A percentile compares a stretch with the other conserved stretches of the same genome.
Evolutionary conservation across 2,329 filamentous ascomycete genomes (phyloP).

Genomic region (Trichoderma aggressivum): DNA sequence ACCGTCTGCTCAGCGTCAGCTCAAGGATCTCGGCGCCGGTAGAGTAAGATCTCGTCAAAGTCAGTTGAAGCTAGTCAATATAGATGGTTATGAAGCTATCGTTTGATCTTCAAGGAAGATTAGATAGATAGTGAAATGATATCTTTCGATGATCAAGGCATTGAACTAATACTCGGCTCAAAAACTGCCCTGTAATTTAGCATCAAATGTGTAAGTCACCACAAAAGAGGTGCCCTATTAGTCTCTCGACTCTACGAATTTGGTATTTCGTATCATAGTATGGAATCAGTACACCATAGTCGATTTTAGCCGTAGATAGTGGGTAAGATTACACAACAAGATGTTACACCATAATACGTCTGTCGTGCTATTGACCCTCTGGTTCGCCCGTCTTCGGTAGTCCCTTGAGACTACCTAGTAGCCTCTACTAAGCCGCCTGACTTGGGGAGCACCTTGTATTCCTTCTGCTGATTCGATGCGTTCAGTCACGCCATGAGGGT

Average conservation of each 20-base stretch:
- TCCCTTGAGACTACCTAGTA: background rate
- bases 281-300: background rate
- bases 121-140: background rate
- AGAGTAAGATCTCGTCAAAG: background rate
- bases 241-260: background rate
- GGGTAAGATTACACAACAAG: background rate
- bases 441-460: background rate
- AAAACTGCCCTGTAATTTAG: background rate
- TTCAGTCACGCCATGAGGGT: slow-evolving; percentile 4
- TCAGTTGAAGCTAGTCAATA: background rate
- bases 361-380: background rate
- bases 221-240: background rate
- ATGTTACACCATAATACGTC: background rate
- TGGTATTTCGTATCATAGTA: background rate
- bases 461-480: background rate
- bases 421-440: background rate
- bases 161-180: background rate
- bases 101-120: background rate
- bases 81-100: background rate
- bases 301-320: background rate
- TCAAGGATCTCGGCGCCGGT: background rate
- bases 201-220: background rate
- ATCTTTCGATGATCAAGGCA: background rate
- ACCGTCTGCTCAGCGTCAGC: background rate
- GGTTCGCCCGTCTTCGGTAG: background rate